Evolutionary conservation across 1,139 yeast genomes (phyloP), one percentile per base, ranked within the genome.

Genomic region (Candida freyschussii): DNA sequence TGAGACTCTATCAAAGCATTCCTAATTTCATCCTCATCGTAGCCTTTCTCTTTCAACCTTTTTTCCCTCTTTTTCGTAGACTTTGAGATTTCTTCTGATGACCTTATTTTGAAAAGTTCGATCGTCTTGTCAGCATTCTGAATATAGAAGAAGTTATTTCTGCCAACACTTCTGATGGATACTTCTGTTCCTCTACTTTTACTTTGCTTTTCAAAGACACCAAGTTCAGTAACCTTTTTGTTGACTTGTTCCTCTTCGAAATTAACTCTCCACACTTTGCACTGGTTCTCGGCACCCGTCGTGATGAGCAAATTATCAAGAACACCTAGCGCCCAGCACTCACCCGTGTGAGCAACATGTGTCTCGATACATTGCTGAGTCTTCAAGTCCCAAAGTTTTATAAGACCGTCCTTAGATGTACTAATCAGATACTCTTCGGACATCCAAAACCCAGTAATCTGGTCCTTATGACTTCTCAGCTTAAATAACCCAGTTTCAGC

Each of bases 321-420:
- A 19, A 78, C 56, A 2, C 76, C 84, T 55, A 86, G 58, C 4
- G 85, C 64, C 97, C 97, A 89, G 61, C 96, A 85, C 58, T 91
- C 97, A 43, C 87, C 87, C 12, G 85, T 72, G 54, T 87, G 96
- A 1, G 97, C 96, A 42, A 89, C 76, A 56, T 87, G 97, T 1
- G 97, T 87, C 57, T 91, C 99, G 12, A 87, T 67, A 60, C 96
- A 86, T 55, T 86, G 95, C 54, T 84, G 89, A 10, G 93, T 66
- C 51, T 78, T 80, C 45, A 91, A 62, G 54, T 91, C 97, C 99
- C 99, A 91, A 26, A 91, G 60, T 55, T 91, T 91, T 45, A 91
- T 68, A 35, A 87, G 65, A 1, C 98, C 97, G 56, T 91, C 98
- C 53, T 87, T 89, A 6, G 95, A 75, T 1, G 80, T 76, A 46